Evolutionary conservation across 805 yeast species (phyloP), one percentile per base, ranked within the genome.

Genomic region (Suhomyces sp.): DNA sequence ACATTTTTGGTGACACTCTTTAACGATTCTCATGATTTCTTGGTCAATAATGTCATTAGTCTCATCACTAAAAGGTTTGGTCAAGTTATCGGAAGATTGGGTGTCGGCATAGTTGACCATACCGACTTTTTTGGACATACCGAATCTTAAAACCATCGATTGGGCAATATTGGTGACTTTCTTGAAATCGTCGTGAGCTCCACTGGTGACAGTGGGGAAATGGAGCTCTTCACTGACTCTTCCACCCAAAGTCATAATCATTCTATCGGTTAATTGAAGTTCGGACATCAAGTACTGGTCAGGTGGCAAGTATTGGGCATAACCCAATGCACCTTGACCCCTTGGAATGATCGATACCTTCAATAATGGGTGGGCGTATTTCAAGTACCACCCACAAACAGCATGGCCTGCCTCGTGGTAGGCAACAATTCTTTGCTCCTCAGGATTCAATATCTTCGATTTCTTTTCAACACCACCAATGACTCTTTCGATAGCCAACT

Each of bases 361-460:
- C 55, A 94, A 78, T 53, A 96, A 76, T 6, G 99, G 99, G 67
- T 93, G 97, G 2, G 98, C 97, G 69, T 81, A 81, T 69, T 88
- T 83, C 64, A 94, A 79, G 65, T 77, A 91, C 99, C 99, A 94
- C 10, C 99, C 99, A 70, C 98, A 92, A 55, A 94, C 83, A 9
- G 99, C 99, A 72, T 96, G 99, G 4, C 99, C 99, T 3, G 99
- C 99, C 71, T 94, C 99, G 68, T 96, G 99, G 64, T 88, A 94
- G 0, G 99, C 99, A 53, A 96, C 97, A 26, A 90, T 84, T 57
- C 78, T 84, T 72, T 91, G 90, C 67, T 96, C 98, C 54, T 87
- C 92, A 1, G 90, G 87, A 2, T 90, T 83, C 55, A 96, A 77
- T 12, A 94, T 81, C 64, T 87, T 86, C 13, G 92, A 82, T 71